Evolutionary conservation across 495 filamentous ascomycete species (phyloP), one percentile per base, ranked within the genome.

Genomic region (Chaetomium fimeti): DNA sequence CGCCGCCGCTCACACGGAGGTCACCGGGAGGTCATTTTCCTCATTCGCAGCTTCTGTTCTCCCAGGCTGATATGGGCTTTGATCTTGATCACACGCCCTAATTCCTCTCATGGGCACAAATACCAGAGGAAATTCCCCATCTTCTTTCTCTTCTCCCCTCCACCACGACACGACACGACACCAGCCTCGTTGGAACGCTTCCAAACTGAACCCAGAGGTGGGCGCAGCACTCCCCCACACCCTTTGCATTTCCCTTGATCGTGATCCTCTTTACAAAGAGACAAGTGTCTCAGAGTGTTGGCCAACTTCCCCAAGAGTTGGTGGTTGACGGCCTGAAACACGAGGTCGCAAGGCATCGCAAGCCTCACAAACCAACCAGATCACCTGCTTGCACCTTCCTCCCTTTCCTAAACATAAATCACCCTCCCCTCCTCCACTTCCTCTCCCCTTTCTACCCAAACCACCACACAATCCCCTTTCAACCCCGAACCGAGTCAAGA

Each of bases 341-440:
- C 40, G 12, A 63, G 61, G 61, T 48, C 52, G 27, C 51, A 1
- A 63, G 61, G 53, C 61, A 63, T 40, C 61, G 0, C 20, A 5
- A 36, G 8, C 24, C 8, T 13, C 40, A 4, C 29, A 18, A 2
- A 12, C 28, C 27, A 11, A 32, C 13, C 29, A 57, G 36, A 56
- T 48, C 61, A 56, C 52, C 60, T 22, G 57, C 11, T 20, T 20
- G 61, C 28, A 48, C 53, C 53, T 63, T 63, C 61, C 61, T 42
- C 42, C 55, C 40, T 40, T 18, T 40, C 38, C 15, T 20, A 16
- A 29, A 6, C 24, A 62, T 25, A 62, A 55, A 62, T 25, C 36
- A 47, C 28, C 52, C 20, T 36, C 36, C 15, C 16, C 28, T 27
- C 60, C 13, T 32, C n/a, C 13, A 13, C 16, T 25, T 48, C 27